phyloP scores from a whole-genome alignment of 1,284 basidiomycete genomes.

The Puccinia brachypodii region DNA sequence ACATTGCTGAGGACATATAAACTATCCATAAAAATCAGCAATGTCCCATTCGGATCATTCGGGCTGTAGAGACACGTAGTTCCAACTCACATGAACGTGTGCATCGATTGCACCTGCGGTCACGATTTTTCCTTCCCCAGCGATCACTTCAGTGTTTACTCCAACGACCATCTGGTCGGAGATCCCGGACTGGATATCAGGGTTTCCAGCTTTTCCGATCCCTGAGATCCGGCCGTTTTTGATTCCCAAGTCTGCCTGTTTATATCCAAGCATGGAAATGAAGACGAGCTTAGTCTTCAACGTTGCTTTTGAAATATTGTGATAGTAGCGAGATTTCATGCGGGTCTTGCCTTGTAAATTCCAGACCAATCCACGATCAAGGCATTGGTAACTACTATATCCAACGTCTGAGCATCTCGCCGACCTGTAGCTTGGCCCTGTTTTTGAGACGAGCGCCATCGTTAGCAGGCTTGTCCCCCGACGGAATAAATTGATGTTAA shows the following conservation, averaged over 20 bases:
- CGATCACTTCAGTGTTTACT: constrained; percentile 87
- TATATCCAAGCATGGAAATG: not conserved
- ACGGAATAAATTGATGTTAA: not conserved
- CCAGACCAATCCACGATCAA: constrained; percentile 92
- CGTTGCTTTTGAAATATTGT: constrained; percentile 9
- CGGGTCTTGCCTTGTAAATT: constrained; percentile 76
- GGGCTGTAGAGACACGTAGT: not conserved
- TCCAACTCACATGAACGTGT: constrained; percentile 67
- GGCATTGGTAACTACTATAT: constrained; percentile 91
- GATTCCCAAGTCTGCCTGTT: constrained; percentile 91
- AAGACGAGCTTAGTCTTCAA: not conserved
- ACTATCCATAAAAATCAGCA: constrained; percentile 57
- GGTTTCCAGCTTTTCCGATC: constrained; percentile 96
- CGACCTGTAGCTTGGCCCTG: constrained; percentile 78
- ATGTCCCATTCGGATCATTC: not conserved
- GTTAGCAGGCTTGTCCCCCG: not conserved
- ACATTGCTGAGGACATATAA: constrained; percentile 88
- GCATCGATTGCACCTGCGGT: constrained; percentile 92
- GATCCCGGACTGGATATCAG: constrained; percentile 84
- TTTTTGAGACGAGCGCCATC: constrained; percentile 48
- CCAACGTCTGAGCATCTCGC: constrained; percentile 70
- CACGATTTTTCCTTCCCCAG: constrained; percentile 88
- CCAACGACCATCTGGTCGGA: constrained; percentile 75
- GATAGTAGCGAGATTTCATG: not conserved
- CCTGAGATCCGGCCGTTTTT: constrained; percentile 79